phyloP scores from a whole-genome alignment of 2,329 filamentous ascomycete genomes.

The Talaromyces sp. region DNA sequence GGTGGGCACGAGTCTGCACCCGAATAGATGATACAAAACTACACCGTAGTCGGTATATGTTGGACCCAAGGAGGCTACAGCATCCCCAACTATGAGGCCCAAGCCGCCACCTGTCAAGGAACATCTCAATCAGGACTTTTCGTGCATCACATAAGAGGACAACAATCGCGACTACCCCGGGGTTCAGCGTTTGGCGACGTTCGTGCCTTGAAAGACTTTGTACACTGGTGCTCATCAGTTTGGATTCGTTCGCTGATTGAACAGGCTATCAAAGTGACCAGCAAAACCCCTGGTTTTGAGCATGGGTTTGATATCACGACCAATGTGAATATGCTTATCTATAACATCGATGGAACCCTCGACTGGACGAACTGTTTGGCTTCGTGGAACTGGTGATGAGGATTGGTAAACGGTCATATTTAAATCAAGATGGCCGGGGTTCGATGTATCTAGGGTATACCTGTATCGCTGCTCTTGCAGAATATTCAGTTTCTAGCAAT shows the following conservation, averaged over 20 bases:
- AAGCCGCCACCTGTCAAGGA: neutral
- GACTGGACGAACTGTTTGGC: neutral
- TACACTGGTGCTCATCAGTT: neutral
- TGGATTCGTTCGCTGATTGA: neutral
- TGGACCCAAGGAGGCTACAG: slow-evolving; percentile 3
- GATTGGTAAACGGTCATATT: neutral
- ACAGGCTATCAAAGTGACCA: neutral
- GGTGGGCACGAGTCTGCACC: neutral
- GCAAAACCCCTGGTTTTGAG: neutral
- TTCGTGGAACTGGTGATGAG: neutral
- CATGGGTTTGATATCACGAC: neutral
- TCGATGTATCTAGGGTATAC: neutral
- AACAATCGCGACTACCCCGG: neutral
- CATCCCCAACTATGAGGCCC: neutral
- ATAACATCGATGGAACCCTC: neutral
- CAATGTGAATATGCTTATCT: neutral
- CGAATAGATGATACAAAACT: neutral
- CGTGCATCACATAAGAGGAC: neutral
- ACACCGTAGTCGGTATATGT: neutral
- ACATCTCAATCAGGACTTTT: neutral
- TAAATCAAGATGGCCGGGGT: too few relatives aligned
- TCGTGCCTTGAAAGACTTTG: neutral
- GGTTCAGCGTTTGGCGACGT: neutral
- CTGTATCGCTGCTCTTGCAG: neutral
- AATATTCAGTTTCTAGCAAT: neutral